Evolutionary conservation across 331 rosid species (phyloP), one percentile per base, ranked within the genome.

Genomic region (Malus hybrid): DNA sequence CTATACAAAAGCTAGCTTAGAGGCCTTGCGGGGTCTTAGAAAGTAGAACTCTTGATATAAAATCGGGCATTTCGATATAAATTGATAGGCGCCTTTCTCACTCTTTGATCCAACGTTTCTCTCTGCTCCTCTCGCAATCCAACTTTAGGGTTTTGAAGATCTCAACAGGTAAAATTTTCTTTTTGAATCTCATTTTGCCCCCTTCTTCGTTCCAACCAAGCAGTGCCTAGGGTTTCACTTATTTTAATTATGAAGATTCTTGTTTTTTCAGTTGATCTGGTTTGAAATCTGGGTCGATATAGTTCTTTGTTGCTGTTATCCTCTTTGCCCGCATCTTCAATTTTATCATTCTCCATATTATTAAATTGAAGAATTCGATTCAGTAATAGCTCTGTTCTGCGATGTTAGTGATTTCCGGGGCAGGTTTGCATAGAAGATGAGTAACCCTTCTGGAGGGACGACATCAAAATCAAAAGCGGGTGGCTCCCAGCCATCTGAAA

Each of bases 401-500:
- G 0, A 44, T 44, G 50, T 44, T 44, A 44, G 50, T 44, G 50
- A 44, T 44, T 44, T 44, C 15, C 5, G 0, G 50, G 50, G 50
- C 50, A 11, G 50, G 15, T 12, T 12, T 44, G 50, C 22, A 19
- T 36, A 15, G 61, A 70, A 77, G 77, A 94, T 94, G 98, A 90
- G 82, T 79, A 86, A 70, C 83, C 59, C 91, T 19, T 59, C 86
- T 1, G 84, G 85, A 1, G 97, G 89, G 56, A 46, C 88, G 54
- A 88, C 93, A 5, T 87, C 96, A 7, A 93, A 94, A 82, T 77
- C 83, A 24, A 92, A 79, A 83, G 79, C 91, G 31, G 88, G 93
- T 67, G 81, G 91, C 13, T 81, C 96, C 1, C 99, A 91, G 77
- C 87, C 93, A 42, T 84, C 99, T 4, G 99, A 94, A 50, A 80